Conservation (phyloP, 2,329 filamentous ascomycete genomes). For the Colletotrichum costaricense region DNA sequence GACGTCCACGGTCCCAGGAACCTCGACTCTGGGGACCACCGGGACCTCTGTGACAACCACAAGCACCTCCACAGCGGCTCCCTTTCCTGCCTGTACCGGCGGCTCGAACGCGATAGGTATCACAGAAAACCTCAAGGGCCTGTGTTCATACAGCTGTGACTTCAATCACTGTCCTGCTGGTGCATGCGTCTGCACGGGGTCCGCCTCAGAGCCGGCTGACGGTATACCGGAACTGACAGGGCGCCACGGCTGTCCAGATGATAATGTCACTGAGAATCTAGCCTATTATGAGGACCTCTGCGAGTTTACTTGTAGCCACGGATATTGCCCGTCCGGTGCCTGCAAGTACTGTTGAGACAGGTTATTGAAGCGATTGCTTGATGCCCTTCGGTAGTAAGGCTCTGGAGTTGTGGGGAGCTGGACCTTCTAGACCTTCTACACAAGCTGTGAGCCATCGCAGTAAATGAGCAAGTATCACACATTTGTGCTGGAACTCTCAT, state of each 20-base stretch:
- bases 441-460: too few relatives aligned
- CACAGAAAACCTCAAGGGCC: slow-evolving; percentile 3
- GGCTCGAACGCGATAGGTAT: not conserved
- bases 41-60: too few relatives aligned
- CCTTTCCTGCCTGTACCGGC: not conserved
- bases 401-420: too few relatives aligned
- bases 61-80: not conserved
- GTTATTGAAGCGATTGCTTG: too few relatives aligned
- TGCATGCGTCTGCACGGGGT: not conserved
- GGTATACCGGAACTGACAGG: not conserved
- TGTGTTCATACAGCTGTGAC: slow-evolving; percentile 9
- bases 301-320: slow-evolving; percentile 8
- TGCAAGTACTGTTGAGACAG: not conserved
- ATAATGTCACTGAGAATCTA: not conserved
- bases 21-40: too few relatives aligned
- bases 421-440: too few relatives aligned
- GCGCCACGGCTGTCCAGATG: not conserved
- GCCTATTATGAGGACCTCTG: not conserved
- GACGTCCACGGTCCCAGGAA: too few relatives aligned
- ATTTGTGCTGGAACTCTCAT: too few relatives aligned
- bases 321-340: not conserved
- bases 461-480: too few relatives aligned
- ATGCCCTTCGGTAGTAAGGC: too few relatives aligned
- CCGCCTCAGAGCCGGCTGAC: not conserved
- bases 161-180: not conserved